A percentile compares a stretch with the other conserved stretches of the same genome.
These are phyloP conservation scores for Penicillium verhagenii DNA, from an alignment of 495 filamentous ascomycete species.

Conservation along the genomic window DNA sequence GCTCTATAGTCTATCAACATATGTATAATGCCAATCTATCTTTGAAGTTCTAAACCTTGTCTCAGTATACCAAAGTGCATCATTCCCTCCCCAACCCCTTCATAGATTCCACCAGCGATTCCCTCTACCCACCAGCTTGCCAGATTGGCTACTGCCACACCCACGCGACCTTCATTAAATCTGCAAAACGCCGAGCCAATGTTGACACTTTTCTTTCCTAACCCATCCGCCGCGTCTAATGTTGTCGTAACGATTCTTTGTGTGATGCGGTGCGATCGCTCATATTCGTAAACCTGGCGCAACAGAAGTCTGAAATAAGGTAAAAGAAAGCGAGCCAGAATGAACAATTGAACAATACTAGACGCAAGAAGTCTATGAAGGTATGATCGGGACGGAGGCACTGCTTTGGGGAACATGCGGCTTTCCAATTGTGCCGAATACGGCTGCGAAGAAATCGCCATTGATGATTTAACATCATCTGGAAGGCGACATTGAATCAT, in stretches of 20 bases:
- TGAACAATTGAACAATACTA: slow-evolving; percentile 54
- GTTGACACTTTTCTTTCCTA: slow-evolving; percentile 51
- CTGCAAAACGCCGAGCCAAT: slow-evolving; percentile 49
- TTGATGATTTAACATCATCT: slow-evolving; percentile 21
- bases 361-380: slow-evolving; percentile 59
- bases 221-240: slow-evolving; percentile 48
- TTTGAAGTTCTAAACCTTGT: slow-evolving; percentile 28
- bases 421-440: slow-evolving; percentile 34
- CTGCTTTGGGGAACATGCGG: background rate
- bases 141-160: slow-evolving; percentile 48
- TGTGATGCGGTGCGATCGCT: slow-evolving; percentile 61
- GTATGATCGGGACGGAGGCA: slow-evolving; percentile 36
- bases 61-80: slow-evolving; percentile 40
- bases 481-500: slow-evolving; percentile 33
- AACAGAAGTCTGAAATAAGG: slow-evolving; percentile 59
- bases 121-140: slow-evolving; percentile 58
- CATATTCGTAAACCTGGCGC: slow-evolving; percentile 54
- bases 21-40: slow-evolving; percentile 14
- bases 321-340: slow-evolving; percentile 54
- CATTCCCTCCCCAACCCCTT: slow-evolving; percentile 63
- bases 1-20: slow-evolving; percentile 7
- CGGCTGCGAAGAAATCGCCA: slow-evolving; percentile 4
- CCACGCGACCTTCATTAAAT: slow-evolving; percentile 57
- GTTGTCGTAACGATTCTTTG: slow-evolving; percentile 51
- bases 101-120: slow-evolving; percentile 60